phyloP scores from a whole-genome alignment of 192 early-diverging fungal genomes.

The Linnemannia elongata region DNA sequence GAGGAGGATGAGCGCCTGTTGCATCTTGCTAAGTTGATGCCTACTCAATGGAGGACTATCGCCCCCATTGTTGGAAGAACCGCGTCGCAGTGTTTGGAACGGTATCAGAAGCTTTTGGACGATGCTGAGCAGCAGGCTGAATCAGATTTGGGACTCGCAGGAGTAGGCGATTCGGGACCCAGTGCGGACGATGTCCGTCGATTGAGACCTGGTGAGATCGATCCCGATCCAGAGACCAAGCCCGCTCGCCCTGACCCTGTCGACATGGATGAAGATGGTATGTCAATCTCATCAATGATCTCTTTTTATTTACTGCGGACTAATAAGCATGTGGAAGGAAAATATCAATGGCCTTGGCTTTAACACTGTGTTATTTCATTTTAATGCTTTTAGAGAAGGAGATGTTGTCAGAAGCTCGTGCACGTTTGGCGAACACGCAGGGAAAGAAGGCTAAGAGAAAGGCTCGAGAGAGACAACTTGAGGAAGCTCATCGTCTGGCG shows the following conservation, averaged over 20 bases:
- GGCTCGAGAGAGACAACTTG: slow-evolving; percentile 96
- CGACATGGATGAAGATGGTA: slow-evolving; percentile 97
- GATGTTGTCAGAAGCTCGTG: slow-evolving; percentile 98
- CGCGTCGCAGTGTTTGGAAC: slow-evolving; percentile 95
- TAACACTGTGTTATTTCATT: neutral
- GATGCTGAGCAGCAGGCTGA: slow-evolving; percentile 93
- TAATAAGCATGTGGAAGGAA: neutral
- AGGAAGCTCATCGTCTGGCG: slow-evolving; percentile 93
- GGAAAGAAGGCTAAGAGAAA: slow-evolving; percentile 99
- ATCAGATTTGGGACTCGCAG: slow-evolving; percentile 72
- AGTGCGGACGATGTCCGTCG: slow-evolving; percentile 88
- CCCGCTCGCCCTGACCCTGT: slow-evolving; percentile 98
- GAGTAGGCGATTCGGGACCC: slow-evolving; percentile 78
- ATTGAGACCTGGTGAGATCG: slow-evolving; percentile 95
- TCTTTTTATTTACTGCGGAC: neutral
- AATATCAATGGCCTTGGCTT: neutral
- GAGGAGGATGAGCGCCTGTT: slow-evolving; percentile 98
- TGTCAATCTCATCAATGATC: no score
- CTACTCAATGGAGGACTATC: slow-evolving; percentile 99
- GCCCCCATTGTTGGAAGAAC: slow-evolving; percentile 98
- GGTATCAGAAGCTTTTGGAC: slow-evolving; percentile 95
- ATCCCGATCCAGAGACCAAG: slow-evolving; percentile 96
- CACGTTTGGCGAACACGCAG: slow-evolving; percentile 98
- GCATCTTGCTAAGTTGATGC: slow-evolving; percentile 98
- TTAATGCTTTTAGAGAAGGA: slow-evolving; percentile 83